Conservation (phyloP, 257 asterid species). For the Capsicum rhomboideum region DNA sequence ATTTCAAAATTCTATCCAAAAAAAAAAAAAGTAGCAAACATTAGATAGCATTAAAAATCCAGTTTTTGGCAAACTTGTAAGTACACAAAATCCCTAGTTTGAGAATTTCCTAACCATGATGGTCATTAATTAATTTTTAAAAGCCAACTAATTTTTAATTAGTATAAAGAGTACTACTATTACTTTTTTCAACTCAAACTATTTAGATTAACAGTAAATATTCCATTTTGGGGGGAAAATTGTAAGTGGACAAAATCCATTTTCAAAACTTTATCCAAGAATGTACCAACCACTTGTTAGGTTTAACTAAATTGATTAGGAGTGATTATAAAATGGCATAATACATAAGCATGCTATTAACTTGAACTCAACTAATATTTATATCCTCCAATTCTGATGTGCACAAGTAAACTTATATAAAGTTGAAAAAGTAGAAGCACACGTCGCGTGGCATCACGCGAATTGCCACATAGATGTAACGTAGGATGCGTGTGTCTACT, state of each 20-base stretch:
- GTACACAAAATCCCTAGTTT: neutral
- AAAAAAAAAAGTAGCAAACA: neutral
- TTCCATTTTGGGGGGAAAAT: neutral
- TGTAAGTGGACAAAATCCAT: neutral
- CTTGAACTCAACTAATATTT: too few relatives aligned
- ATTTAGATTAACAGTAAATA: neutral
- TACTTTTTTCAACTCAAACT: neutral
- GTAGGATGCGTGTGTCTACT: too few relatives aligned
- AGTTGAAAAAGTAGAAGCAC: too few relatives aligned
- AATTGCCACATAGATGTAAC: too few relatives aligned
- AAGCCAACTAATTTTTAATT: neutral
- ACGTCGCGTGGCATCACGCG: too few relatives aligned
- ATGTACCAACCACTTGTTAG: neutral
- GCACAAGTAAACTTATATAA: too few relatives aligned
- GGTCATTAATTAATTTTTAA: neutral
- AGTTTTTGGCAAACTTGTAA: neutral
- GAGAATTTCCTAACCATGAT: neutral
- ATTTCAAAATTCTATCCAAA: neutral
- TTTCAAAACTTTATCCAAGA: neutral
- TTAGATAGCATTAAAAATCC: neutral
- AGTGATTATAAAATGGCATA: neutral
- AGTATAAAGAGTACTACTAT: neutral
- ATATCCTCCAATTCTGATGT: too few relatives aligned
- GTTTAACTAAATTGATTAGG: neutral
- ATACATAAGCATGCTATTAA: too few relatives aligned